Evolutionary conservation across 2,329 filamentous ascomycete genomes (phyloP), one percentile per base, ranked within the genome.

Genomic region (Scedosporium apiospermum): DNA sequence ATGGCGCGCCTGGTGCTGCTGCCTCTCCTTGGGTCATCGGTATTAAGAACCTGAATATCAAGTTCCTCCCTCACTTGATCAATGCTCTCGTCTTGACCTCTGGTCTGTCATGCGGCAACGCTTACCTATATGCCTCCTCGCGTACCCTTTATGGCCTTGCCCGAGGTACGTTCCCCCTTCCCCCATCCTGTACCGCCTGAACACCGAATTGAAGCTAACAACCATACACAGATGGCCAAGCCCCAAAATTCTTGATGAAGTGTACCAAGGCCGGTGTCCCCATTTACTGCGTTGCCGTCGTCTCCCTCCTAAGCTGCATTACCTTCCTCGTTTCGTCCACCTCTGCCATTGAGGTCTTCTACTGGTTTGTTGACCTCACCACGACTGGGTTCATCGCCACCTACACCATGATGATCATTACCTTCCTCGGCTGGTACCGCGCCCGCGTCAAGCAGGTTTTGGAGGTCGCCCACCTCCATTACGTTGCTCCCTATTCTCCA

Each of bases 301-400:
- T 82, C 60, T 82, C 83, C 76, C 67, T 77, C 34, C 82, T 84
- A 71, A 79, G 80, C 7, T 72, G 81, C 64, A 73, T 83, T 46
- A 80, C 80, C 34, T 81, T 85, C 71, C 74, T 85, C 49, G 77
- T 81, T 61, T 75, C 80, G 12, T 77, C 75, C 65, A 78, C 72
- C 68, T 76, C 75, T 55, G 82, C 81, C 0, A 74, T 78, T 7
- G 70, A 77, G 63, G 80, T 80, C 1, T 75, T 85, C 16, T 80
- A 69, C 63, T 86, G 80, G 80, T 74, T 87, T 60, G 75, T 80
- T 65, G 81, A 78, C 65, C 74, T 87, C 7, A 79, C 84, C 69
- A 85, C 82, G 6, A 83, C 80, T 5, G 82, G 79, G 27, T 78
- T 80, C 59, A 78, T 85, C 66, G 86, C 88, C 71, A 83, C 86